These are phyloP conservation scores for Phytophthora constricta DNA, from an alignment of 352 stramenopile genomes.

Conservation along the genomic window DNA sequence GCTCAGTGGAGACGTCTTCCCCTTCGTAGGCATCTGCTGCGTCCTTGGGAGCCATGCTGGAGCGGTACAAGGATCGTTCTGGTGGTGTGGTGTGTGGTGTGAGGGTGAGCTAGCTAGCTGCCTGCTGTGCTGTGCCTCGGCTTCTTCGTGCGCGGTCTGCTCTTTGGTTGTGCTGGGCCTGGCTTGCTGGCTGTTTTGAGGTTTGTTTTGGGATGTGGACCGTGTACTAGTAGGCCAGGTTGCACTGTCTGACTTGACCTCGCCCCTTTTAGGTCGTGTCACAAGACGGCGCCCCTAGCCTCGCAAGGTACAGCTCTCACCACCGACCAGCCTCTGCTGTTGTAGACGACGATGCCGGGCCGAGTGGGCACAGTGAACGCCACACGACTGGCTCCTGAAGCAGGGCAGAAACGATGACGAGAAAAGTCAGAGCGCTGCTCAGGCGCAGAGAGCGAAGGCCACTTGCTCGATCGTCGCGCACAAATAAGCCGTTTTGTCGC, in stretches of 20 bases:
- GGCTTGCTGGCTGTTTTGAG: conserved; percentile 37
- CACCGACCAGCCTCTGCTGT: conserved; percentile 9
- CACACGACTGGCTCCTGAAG: too few relatives aligned
- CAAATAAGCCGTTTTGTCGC: too few relatives aligned
- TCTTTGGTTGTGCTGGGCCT: conserved; percentile 25
- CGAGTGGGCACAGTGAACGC: too few relatives aligned
- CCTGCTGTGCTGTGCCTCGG: conserved; percentile 8
- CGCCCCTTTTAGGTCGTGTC: conserved; percentile 4
- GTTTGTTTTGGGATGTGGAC: conserved; percentile 36
- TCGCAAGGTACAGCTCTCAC: background rate
- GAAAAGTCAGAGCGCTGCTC: background rate
- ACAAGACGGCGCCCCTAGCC: background rate
- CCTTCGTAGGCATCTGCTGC: too few relatives aligned
- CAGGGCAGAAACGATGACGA: too few relatives aligned
- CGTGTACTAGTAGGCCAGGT: conserved; percentile 25
- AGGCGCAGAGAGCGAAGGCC: background rate
- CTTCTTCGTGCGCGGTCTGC: conserved; percentile 11
- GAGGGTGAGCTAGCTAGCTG: conserved; percentile 7
- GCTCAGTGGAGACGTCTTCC: too few relatives aligned
- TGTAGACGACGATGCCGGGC: too few relatives aligned
- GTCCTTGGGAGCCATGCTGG: conserved; percentile 65
- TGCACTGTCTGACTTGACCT: conserved; percentile 14
- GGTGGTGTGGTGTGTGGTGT: background rate
- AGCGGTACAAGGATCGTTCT: too few relatives aligned
- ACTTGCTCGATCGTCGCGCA: too few relatives aligned